Conservation (phyloP, 2,329 filamentous ascomycete species). For the Phyllosticta citribraziliensis region DNA sequence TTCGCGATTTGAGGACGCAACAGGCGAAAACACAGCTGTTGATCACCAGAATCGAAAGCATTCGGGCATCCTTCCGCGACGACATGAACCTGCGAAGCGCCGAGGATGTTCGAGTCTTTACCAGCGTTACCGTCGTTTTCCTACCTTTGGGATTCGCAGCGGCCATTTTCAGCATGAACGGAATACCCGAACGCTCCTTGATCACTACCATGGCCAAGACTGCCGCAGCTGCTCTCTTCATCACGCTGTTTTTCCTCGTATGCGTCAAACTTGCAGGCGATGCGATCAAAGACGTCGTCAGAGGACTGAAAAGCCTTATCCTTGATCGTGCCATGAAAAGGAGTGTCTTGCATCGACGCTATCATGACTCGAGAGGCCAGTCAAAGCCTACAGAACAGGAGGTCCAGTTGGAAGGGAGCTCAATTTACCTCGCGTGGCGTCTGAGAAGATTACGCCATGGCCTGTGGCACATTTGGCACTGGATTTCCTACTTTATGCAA, state of each 20-base stretch:
- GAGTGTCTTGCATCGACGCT: background rate
- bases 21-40: conserved; percentile 10
- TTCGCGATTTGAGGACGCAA: background rate
- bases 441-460: background rate
- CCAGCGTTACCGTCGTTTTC: conserved; percentile 28
- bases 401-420: background rate
- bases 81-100: conserved; percentile 15
- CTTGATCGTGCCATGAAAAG: background rate
- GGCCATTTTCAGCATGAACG: conserved; percentile 25
- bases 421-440: background rate
- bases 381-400: background rate
- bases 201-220: background rate
- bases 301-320: background rate
- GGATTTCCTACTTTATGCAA: background rate
- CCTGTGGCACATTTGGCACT: background rate
- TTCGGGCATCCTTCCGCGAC: conserved; percentile 14
- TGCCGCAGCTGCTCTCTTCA: background rate
- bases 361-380: background rate
- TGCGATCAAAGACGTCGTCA: background rate
- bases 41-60: conserved; percentile 12
- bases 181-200: conserved; percentile 11
- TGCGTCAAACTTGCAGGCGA: background rate
- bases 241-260: background rate
- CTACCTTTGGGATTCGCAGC: conserved; percentile 23
- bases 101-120: conserved; percentile 25